Base-by-base conservation (phyloP, 208 protist species). In the Kentomonas sorsogonicus region DNA sequence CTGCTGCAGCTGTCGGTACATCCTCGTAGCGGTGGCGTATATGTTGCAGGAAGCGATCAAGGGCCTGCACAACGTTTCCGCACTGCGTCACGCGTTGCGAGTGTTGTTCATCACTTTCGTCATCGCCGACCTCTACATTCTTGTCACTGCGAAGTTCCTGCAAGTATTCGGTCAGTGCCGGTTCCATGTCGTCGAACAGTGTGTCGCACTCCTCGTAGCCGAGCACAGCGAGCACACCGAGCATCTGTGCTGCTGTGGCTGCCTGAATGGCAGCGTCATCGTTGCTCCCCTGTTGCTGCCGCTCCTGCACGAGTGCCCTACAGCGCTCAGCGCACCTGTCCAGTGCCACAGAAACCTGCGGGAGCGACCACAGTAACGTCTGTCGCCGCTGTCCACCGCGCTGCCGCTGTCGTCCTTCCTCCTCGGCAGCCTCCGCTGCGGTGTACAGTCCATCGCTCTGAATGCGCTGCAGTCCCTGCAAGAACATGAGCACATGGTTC, bases 401-500 rank as follows among this genome's bases (percentile, higher is more conserved):
- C 18, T 63, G 18, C 39, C 13, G 2, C 46, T 25, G 44, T 40
- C 20, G 9, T 39, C 15, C 15, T 39, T 15, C 34, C 15, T 39
- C 15, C 15, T 39, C 15, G 34, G 34, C 34, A 39, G 34, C 34
- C 27, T 20, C 6, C 7, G 15, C 15, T 53, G 26, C 7, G 13
- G 9, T 6, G 9, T 16, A 13, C 9, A 6, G 34, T 23, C 40
- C 15, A 6, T 6, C 9, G 15, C 5, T 10, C 54, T 60, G 36
- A 9, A 75, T 26, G 18, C 79, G 60, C 18, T 13, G 50, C 11
- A 82, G 38, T 11, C 63, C 69, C 25, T 81, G 71, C 10, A 79
- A 36, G 52, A 91, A 79, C 2, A 83, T 80, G 53, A 94, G 57
- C 10, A 91, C 61, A n/a, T 94, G 86, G 15, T 45, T 38, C 26